Evolutionary conservation across 352 stramenopile species (phyloP).

Genomic region (Blastocystis sp.): DNA sequence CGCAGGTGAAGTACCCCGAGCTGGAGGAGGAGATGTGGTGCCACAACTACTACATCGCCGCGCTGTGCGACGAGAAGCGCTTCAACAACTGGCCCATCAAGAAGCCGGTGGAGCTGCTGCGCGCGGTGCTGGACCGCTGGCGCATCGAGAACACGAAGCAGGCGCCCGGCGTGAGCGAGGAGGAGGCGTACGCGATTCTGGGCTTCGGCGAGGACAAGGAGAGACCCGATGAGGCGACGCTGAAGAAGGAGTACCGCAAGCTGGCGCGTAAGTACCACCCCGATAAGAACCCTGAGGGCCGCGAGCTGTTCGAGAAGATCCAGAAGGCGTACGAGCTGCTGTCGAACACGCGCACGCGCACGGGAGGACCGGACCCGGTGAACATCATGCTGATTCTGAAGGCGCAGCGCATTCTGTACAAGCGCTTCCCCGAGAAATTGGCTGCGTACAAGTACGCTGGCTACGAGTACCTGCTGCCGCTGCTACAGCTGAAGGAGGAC

Average conservation of each 20-base stretch:
- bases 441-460: constrained; percentile 60
- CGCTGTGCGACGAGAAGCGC: constrained; percentile 72
- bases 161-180: constrained; percentile 59
- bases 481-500: constrained; percentile 18
- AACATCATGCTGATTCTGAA: constrained; percentile 58
- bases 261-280: constrained; percentile 64
- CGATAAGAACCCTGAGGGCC: constrained; percentile 66
- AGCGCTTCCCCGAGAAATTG: constrained; percentile 55
- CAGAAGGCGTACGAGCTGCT: constrained; percentile 65
- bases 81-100: constrained; percentile 72
- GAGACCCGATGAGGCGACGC: constrained; percentile 55
- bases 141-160: constrained; percentile 67
- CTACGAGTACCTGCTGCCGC: constrained; percentile 57
- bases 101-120: constrained; percentile 75
- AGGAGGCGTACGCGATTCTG: constrained; percentile 63
- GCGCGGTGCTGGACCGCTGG: constrained; percentile 70
- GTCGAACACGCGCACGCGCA: constrained; percentile 49
- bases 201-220: constrained; percentile 58
- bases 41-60: constrained; percentile 79
- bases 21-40: constrained; percentile 81
- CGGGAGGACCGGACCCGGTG: constrained; percentile 58
- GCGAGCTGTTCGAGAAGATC: constrained; percentile 69
- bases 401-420: constrained; percentile 60
- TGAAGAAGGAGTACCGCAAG: constrained; percentile 63
- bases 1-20: constrained; percentile 74